A percentile compares a stretch with the other conserved stretches of the same genome.
Conservation (phyloP, 139 green algal species). For the Cymbomonas tetramitiformis region DNA sequence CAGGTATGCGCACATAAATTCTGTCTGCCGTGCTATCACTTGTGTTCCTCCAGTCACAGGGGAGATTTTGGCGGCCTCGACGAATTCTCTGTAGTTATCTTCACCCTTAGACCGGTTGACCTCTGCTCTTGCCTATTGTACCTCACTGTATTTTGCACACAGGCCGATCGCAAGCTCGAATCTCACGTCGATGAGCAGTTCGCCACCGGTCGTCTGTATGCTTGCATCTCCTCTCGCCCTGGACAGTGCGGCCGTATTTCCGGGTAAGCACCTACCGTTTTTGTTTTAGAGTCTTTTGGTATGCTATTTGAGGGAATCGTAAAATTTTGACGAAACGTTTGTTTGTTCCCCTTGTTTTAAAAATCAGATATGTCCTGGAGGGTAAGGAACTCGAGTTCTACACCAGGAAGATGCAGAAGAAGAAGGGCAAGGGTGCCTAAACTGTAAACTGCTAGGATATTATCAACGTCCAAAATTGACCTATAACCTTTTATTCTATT, state of each 20-base stretch:
- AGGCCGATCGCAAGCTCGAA: conserved; percentile 62
- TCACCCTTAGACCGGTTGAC: too few species aligned
- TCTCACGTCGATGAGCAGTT: conserved; percentile 82
- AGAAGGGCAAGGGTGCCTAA: too few species aligned
- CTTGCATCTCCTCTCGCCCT: conserved; percentile 54
- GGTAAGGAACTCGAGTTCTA: conserved; percentile 87
- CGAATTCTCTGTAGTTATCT: too few species aligned
- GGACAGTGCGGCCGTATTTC: conserved; percentile 68
- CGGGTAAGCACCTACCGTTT: too few species aligned
- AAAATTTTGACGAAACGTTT: conserved; percentile 6
- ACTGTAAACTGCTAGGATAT: too few species aligned
- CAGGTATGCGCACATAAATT: conserved; percentile 25
- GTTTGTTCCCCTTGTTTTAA: conserved; percentile 12
- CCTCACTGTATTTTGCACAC: too few species aligned
- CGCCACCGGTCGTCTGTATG: conserved; percentile 63
- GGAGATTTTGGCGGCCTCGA: too few species aligned
- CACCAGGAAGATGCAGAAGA: conserved; percentile 80
- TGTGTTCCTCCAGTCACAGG: too few species aligned
- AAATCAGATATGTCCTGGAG: conserved; percentile 90
- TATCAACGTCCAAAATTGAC: too few species aligned
- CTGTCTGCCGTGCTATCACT: too few species aligned
- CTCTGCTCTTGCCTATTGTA: too few species aligned
- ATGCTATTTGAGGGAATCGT: neutral
- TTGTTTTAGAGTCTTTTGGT: neutral
- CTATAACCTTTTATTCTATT: too few species aligned